Conservation (phyloP, 768 basidiomycete genomes). For the Cubamyces lactineus region DNA sequence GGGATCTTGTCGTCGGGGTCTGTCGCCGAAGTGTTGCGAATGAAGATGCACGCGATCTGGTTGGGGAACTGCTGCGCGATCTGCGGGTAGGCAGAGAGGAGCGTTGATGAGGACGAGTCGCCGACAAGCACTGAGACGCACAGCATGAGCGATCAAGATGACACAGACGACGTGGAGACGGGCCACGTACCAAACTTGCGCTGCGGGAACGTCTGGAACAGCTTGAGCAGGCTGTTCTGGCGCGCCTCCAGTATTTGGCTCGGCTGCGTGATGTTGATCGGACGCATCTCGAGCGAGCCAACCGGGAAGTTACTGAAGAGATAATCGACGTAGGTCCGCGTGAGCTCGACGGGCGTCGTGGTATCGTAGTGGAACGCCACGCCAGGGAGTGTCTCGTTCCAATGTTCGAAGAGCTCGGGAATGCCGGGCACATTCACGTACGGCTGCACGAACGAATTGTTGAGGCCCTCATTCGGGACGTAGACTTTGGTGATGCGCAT, state of each 20-base stretch:
- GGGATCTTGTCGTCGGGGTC: slow-evolving; percentile 38
- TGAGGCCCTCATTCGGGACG: slow-evolving; percentile 36
- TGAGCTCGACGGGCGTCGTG: slow-evolving; percentile 38
- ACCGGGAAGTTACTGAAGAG: slow-evolving; percentile 36
- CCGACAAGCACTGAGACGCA: slow-evolving; percentile 26
- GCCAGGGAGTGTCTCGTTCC: slow-evolving; percentile 30
- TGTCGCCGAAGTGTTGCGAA: slow-evolving; percentile 39
- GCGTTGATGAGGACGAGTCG: slow-evolving; percentile 30
- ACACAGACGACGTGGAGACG: background rate
- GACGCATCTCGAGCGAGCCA: slow-evolving; percentile 38
- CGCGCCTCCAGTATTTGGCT: slow-evolving; percentile 35
- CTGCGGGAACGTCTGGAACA: slow-evolving; percentile 38
- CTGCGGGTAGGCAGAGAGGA: slow-evolving; percentile 32
- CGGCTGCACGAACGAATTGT: slow-evolving; percentile 37
- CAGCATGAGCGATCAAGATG: background rate
- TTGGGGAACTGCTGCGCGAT: slow-evolving; percentile 32
- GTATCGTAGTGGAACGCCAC: slow-evolving; percentile 41
- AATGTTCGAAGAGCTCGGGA: slow-evolving; percentile 35
- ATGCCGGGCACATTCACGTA: slow-evolving; percentile 36
- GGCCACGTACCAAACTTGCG: slow-evolving; percentile 33
- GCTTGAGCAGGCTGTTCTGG: slow-evolving; percentile 33
- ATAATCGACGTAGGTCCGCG: slow-evolving; percentile 38
- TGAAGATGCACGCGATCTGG: slow-evolving; percentile 36
- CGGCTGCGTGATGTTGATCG: slow-evolving; percentile 37
- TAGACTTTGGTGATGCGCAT: slow-evolving; percentile 40